Percentiles rank a stretch among this genome's conserved stretches.
These are phyloP conservation scores for Monosporozyma siamensis DNA, from an alignment of 805 yeast species.

Conservation along the genomic window DNA sequence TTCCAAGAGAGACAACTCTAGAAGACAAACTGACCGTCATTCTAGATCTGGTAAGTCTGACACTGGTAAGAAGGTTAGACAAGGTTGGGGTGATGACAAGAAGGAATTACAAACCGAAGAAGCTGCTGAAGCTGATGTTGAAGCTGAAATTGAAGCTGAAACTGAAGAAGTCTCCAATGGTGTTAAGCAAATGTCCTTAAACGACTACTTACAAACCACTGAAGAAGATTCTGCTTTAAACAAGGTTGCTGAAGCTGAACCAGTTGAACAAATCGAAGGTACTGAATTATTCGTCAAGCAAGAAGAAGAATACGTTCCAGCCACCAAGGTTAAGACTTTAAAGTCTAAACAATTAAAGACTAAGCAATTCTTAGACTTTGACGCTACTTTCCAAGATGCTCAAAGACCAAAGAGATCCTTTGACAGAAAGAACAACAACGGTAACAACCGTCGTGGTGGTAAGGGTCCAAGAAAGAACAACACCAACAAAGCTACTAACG, in stretches of 20 bases:
- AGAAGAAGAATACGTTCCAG: conserved; percentile 48
- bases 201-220: conserved; percentile 69
- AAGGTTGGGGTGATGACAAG: conserved; percentile 82
- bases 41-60: conserved; percentile 78
- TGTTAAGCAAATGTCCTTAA: conserved; percentile 54
- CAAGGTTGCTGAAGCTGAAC: conserved; percentile 41
- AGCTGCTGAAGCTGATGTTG: conserved; percentile 56
- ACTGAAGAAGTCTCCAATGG: conserved; percentile 34
- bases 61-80: conserved; percentile 71
- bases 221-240: conserved; percentile 37
- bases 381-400: conserved; percentile 57
- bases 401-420: conserved; percentile 26
- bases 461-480: conserved; percentile 24
- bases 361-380: conserved; percentile 67
- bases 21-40: conserved; percentile 64
- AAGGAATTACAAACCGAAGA: conserved; percentile 57
- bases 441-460: conserved; percentile 26
- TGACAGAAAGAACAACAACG: conserved; percentile 20
- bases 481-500: conserved; percentile 11
- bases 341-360: conserved; percentile 73
- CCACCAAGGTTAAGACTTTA: conserved; percentile 56
- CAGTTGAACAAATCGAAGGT: conserved; percentile 25
- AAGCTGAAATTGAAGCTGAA: conserved; percentile 50
- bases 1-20: conserved; percentile 47
- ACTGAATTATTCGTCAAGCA: conserved; percentile 59